Evolutionary conservation across 1,139 yeast species (phyloP), one percentile per base, ranked within the genome.

Genomic region (Suhomyces wounanorum): DNA sequence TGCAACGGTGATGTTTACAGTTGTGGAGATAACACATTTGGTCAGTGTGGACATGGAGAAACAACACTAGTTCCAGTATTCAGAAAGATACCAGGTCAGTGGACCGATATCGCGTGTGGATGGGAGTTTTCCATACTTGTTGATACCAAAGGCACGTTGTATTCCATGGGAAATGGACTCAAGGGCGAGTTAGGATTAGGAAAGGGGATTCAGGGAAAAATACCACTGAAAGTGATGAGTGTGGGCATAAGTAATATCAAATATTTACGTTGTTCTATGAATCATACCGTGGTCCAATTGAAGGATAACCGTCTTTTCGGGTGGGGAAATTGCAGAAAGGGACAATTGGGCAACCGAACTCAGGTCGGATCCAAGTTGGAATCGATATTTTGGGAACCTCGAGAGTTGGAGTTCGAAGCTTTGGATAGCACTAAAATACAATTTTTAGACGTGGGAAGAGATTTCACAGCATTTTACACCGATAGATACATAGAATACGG

Each of bases 301-400:
- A 42, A 44, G 8, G 67, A 75, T 45, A 81, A 81, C 0, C 59
- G 66, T 3, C 65, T 87, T 0, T 81, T 75, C 59, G 96, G 96
- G 0, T 91, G 96, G 95, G 98, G 98, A 0, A 82, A 81, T 45
- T 81, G 88, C 45, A 79, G 91, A 40, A 87, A 85, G 61, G 91
- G 94, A 7, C 96, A 91, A 63, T 65, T 91, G 21, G 77, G 80
- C 65, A 40, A 46, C 54, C 43, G 43, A 11, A 21, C 14, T 46
- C 38, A 59, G 51, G 48, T 31, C 2, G 43, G 31, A n/a, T 8
- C 50, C 40, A 52, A 56, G 59, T 52, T 65, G 49, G 63, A 53
- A 50, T 49, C 69, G 0, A 55, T 61, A 14, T 28, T 64, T 1
- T 66, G 70, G 70, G 40, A 37, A 1, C 79, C 78, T 0, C 62